These are phyloP conservation scores for Collybiopsis luxurians DNA, from an alignment of 768 basidiomycete species.

Conservation along the genomic window DNA sequence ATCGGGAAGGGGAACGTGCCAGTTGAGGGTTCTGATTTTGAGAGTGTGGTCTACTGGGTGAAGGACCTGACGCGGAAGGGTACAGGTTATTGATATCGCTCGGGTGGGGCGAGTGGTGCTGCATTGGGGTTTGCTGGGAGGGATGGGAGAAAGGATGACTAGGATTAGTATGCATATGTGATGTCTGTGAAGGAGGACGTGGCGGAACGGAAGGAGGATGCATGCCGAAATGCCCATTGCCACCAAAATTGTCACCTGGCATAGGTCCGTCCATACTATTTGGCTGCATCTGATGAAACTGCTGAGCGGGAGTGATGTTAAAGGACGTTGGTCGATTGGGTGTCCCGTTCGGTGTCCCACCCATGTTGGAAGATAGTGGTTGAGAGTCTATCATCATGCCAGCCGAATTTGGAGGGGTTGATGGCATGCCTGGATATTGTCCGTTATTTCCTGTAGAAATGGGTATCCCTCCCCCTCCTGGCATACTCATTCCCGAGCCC, in stretches of 20 bases:
- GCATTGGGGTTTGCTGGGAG: slow-evolving; percentile 2
- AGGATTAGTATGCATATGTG: background rate
- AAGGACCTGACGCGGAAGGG: slow-evolving; percentile 18
- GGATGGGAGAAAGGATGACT: background rate
- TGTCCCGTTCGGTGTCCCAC: slow-evolving; percentile 35
- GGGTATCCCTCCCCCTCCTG: background rate
- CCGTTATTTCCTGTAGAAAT: slow-evolving; percentile 20
- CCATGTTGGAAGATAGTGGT: slow-evolving; percentile 32
- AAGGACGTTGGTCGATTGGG: slow-evolving; percentile 38
- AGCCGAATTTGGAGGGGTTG: slow-evolving; percentile 42
- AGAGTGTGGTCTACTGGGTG: slow-evolving; percentile 56
- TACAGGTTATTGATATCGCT: slow-evolving; percentile 33
- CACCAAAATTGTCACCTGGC: background rate
- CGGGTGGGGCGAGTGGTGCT: slow-evolving; percentile 46
- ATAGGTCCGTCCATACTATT: background rate
- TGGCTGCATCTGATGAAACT: slow-evolving; percentile 53
- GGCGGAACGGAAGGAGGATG: slow-evolving; percentile 33
- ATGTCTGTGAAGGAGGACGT: background rate
- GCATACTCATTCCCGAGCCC: background rate
- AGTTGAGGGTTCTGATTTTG: slow-evolving; percentile 49
- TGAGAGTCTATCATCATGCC: slow-evolving; percentile 41
- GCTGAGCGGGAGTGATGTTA: slow-evolving; percentile 62
- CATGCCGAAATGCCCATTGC: slow-evolving; percentile 24
- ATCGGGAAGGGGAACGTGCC: slow-evolving; percentile 49
- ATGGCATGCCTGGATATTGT: slow-evolving; percentile 39